phyloP scores from a whole-genome alignment of 306 rosid genomes.

The Potentilla sterilis region DNA sequence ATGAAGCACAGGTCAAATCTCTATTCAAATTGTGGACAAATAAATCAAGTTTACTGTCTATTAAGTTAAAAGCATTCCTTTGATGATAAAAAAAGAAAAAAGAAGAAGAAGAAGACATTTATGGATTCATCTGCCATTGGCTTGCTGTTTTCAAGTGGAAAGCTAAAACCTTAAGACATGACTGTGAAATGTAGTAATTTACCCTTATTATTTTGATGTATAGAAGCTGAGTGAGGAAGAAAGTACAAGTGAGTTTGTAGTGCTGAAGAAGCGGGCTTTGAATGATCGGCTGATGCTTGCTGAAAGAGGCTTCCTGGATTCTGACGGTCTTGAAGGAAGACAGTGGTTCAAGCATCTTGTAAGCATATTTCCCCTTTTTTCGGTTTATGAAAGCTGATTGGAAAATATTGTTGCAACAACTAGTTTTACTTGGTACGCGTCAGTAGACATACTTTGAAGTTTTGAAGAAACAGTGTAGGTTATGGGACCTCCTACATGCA shows the following conservation, averaged over 20 bases:
- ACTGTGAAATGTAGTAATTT: not conserved
- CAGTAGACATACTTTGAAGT: not conserved
- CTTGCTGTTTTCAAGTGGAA: constrained; percentile 1
- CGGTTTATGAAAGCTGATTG: constrained; percentile 4
- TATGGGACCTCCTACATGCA: not conserved
- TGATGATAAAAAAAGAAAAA: too few relatives aligned
- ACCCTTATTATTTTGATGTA: constrained; percentile 9
- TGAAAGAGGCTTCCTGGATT: constrained; percentile 76
- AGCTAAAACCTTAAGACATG: not conserved
- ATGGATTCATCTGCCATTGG: not conserved
- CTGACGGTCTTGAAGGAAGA: constrained; percentile 61
- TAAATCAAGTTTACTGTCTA: not conserved
- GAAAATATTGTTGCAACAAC: not conserved
- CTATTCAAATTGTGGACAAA: not conserved
- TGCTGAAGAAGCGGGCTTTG: constrained; percentile 59
- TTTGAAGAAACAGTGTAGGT: not conserved
- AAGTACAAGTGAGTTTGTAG: constrained; percentile 26
- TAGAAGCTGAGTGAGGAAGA: constrained; percentile 57
- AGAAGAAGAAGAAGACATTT: not conserved
- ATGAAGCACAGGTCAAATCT: constrained; percentile 56
- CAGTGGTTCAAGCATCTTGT: constrained; percentile 93
- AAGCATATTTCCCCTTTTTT: constrained; percentile 32
- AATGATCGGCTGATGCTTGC: constrained; percentile 74
- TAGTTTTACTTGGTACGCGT: too few relatives aligned
- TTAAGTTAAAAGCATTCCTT: not conserved